Conservation (phyloP, 2,329 filamentous ascomycete genomes). For the Thielaviopsis musarum region DNA sequence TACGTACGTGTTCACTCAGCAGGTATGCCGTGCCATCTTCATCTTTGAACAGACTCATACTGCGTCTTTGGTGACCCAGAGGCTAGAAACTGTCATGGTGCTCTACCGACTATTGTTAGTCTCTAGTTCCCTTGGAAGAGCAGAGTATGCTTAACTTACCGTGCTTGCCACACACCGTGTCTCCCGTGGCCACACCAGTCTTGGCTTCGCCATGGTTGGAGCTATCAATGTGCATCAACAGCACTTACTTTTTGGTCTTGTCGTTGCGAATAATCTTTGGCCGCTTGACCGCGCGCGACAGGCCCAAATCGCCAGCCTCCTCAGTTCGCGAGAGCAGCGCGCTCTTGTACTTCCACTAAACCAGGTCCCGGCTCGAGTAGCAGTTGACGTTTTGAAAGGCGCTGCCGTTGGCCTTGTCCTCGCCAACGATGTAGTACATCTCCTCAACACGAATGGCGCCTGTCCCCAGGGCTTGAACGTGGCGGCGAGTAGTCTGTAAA, state of each 20-base stretch:
- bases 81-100: constrained; percentile 22
- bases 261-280: constrained; percentile 55
- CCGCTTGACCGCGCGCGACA: constrained; percentile 45
- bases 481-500: constrained; percentile 28
- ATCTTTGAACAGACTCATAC: constrained; percentile 45
- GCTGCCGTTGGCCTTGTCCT: constrained; percentile 48
- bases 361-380: constrained; percentile 44
- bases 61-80: constrained; percentile 27
- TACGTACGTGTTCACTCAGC: constrained; percentile 42
- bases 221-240: constrained; percentile 53
- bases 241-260: constrained; percentile 44
- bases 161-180: constrained; percentile 44
- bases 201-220: constrained; percentile 44
- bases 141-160: constrained; percentile 3
- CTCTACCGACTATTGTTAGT: not conserved
- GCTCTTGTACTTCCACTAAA: constrained; percentile 46
- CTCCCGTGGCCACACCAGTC: constrained; percentile 44
- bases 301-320: constrained; percentile 38
- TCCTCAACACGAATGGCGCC: constrained; percentile 41
- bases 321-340: constrained; percentile 36
- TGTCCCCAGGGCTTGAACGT: constrained; percentile 50
- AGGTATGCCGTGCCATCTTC: constrained; percentile 44
- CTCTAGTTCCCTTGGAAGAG: not conserved
- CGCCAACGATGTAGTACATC: constrained; percentile 51
- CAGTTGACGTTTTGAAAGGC: constrained; percentile 50